phyloP scores from a whole-genome alignment of 148 eudicot genomes.

The Persicaria tinctoria region DNA sequence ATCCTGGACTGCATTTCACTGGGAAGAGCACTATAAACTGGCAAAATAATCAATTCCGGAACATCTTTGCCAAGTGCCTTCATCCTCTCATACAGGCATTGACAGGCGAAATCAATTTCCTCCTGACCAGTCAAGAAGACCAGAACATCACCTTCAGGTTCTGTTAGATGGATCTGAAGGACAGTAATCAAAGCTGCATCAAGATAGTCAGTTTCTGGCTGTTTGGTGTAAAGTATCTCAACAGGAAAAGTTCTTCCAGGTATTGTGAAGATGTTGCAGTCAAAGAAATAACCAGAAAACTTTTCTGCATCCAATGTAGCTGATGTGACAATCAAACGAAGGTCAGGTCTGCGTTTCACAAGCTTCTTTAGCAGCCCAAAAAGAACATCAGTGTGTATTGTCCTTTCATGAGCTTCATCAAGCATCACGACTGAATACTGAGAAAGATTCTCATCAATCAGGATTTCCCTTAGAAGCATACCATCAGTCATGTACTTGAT shows the following conservation, averaged over 20 bases:
- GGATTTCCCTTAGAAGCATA: slow-evolving; percentile 82
- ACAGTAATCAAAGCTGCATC: slow-evolving; percentile 85
- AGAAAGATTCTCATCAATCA: slow-evolving; percentile 65
- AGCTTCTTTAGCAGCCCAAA: slow-evolving; percentile 77
- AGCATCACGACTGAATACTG: slow-evolving; percentile 91
- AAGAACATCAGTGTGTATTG: slow-evolving; percentile 86
- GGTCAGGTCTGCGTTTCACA: slow-evolving; percentile 66
- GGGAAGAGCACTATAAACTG: slow-evolving; percentile 92
- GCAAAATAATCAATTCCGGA: slow-evolving; percentile 82
- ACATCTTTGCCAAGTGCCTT: slow-evolving; percentile 75
- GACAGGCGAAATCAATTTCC: slow-evolving; percentile 92
- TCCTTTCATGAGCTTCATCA: slow-evolving; percentile 99
- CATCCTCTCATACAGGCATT: slow-evolving; percentile 84
- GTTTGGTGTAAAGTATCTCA: slow-evolving; percentile 73
- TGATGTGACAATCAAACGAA: slow-evolving; percentile 83
- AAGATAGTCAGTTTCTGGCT: slow-evolving; percentile 76
- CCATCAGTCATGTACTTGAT: slow-evolving; percentile 98
- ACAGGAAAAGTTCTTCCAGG: slow-evolving; percentile 92
- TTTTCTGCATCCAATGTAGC: slow-evolving; percentile 94
- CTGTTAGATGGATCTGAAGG: slow-evolving; percentile 79
- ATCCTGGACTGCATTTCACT: slow-evolving; percentile 95
- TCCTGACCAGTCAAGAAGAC: slow-evolving; percentile 92
- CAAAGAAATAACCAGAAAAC: slow-evolving; percentile 77
- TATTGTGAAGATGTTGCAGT: slow-evolving; percentile 77
- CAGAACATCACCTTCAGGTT: slow-evolving; percentile 87